Conservation (phyloP, 169 alveolate genomes). For the Babesia ovata region DNA sequence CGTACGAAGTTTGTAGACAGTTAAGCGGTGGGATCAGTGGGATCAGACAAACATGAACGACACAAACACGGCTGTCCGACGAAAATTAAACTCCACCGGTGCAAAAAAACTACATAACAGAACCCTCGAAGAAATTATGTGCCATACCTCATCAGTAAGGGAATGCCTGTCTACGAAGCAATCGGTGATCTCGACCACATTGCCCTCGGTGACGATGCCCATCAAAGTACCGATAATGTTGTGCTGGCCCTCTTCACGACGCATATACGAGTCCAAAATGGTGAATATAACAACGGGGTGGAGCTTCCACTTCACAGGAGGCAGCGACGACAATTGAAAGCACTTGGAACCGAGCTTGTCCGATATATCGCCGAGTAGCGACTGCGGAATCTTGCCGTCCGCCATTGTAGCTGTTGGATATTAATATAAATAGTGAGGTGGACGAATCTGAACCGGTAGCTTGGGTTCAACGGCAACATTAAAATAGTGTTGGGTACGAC, state of each 20-base stretch:
- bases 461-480: too few species aligned
- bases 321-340: constrained; percentile 79
- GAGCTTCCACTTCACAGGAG: constrained; percentile 82
- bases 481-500: constrained; percentile 34
- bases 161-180: constrained; percentile 90
- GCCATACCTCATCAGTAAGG: constrained; percentile 84
- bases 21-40: too few species aligned
- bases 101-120: too few species aligned
- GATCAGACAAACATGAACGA: too few species aligned
- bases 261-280: constrained; percentile 87
- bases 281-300: constrained; percentile 89
- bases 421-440: background rate
- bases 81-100: too few species aligned
- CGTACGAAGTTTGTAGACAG: background rate
- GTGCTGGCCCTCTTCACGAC: constrained; percentile 88
- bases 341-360: constrained; percentile 66
- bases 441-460: too few species aligned
- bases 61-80: too few species aligned
- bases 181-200: constrained; percentile 87
- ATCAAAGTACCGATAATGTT: constrained; percentile 88
- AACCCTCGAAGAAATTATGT: background rate
- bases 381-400: constrained; percentile 23
- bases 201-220: constrained; percentile 86
- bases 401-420: constrained; percentile 22
- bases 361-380: constrained; percentile 26